A percentile compares a stretch with the other conserved stretches of the same genome.
phyloP scores from a whole-genome alignment of 495 filamentous ascomycete species.

The Thozetella sp. region DNA sequence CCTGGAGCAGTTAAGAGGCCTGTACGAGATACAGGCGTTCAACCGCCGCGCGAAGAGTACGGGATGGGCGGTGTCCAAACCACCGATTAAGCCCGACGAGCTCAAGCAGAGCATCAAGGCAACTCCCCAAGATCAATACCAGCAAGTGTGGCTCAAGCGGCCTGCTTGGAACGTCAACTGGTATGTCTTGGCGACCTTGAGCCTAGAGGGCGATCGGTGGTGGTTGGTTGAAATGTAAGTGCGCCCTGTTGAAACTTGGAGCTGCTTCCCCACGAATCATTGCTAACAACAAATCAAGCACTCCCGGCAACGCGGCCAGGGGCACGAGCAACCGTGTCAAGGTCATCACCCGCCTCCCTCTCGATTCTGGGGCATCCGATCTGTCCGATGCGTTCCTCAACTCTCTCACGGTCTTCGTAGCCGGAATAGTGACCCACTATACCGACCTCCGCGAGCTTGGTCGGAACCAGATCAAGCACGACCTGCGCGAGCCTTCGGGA shows the following conservation, averaged over 20 bases:
- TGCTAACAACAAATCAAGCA: background rate
- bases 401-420: slow-evolving; percentile 35
- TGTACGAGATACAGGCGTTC: slow-evolving; percentile 63
- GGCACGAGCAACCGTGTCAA: slow-evolving; percentile 20
- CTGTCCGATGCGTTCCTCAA: slow-evolving; percentile 38
- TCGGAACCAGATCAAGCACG: slow-evolving; percentile 26
- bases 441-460: slow-evolving; percentile 46
- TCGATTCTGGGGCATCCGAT: slow-evolving; percentile 28
- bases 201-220: slow-evolving; percentile 75
- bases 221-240: slow-evolving; percentile 69
- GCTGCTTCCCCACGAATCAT: background rate
- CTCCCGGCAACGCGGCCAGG: slow-evolving; percentile 10
- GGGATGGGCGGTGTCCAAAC: slow-evolving; percentile 60
- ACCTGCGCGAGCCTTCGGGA: slow-evolving; percentile 19
- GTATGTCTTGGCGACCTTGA: slow-evolving; percentile 68
- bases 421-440: slow-evolving; percentile 42
- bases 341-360: slow-evolving; percentile 33
- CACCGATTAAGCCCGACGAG: slow-evolving; percentile 58
- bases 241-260: slow-evolving; percentile 8
- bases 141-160: slow-evolving; percentile 66
- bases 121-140: slow-evolving; percentile 46
- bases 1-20: slow-evolving; percentile 60
- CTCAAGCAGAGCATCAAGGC: slow-evolving; percentile 58
- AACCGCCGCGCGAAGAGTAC: slow-evolving; percentile 57
- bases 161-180: slow-evolving; percentile 64